Conservation (phyloP, 2,329 filamentous ascomycete genomes). For the Penicillium fuscoglaucum region DNA sequence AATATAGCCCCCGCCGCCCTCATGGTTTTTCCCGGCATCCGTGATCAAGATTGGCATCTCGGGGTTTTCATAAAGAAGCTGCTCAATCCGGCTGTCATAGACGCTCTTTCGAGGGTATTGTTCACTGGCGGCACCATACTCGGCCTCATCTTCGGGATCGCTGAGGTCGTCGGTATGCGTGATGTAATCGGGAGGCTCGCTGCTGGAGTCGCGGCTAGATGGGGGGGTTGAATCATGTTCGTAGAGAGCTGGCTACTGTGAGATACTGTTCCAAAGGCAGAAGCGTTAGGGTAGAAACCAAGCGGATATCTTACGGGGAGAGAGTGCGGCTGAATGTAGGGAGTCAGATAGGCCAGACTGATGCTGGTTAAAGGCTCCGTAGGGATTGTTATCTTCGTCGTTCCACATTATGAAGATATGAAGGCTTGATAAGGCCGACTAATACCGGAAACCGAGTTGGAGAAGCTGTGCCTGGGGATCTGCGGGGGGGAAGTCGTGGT, state of each 20-base stretch:
- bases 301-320: slow-evolving; percentile 51
- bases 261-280: slow-evolving; percentile 13
- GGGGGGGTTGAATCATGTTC: slow-evolving; percentile 64
- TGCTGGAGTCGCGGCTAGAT: slow-evolving; percentile 70
- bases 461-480: slow-evolving; percentile 26
- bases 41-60: slow-evolving; percentile 88
- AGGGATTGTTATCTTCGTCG: slow-evolving; percentile 98
- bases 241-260: slow-evolving; percentile 49
- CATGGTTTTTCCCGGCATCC: slow-evolving; percentile 90
- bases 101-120: slow-evolving; percentile 66
- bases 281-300: neutral
- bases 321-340: slow-evolving; percentile 56
- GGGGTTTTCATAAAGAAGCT: slow-evolving; percentile 94
- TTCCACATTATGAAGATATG: slow-evolving; percentile 75
- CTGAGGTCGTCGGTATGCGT: slow-evolving; percentile 55
- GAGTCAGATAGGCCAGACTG: slow-evolving; percentile 74
- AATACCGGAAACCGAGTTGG: slow-evolving; percentile 10
- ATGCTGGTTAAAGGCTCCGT: slow-evolving; percentile 87
- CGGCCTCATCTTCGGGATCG: slow-evolving; percentile 60
- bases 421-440: slow-evolving; percentile 6
- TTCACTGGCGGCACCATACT: slow-evolving; percentile 50
- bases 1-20: slow-evolving; percentile 90
- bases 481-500: slow-evolving; percentile 22
- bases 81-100: slow-evolving; percentile 94
- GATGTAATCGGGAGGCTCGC: slow-evolving; percentile 61